A percentile compares a stretch with the other conserved stretches of the same genome.
Evolutionary conservation across 805 yeast genomes (phyloP).

Genomic region (Trichomonascus vanleenenianus): DNA sequence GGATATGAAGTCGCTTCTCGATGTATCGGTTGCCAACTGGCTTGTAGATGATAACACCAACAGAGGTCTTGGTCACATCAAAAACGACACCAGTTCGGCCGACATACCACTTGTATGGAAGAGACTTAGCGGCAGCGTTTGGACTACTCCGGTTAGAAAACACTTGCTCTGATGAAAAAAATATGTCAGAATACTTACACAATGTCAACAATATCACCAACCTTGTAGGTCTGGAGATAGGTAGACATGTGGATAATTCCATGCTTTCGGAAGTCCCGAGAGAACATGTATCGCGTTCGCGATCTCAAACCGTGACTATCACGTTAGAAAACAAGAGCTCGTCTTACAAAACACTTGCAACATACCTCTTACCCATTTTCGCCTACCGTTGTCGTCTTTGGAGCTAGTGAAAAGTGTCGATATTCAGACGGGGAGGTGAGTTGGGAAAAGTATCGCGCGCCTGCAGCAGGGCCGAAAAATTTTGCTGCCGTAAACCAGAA

Average conservation of each 20-base stretch:
- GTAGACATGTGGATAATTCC: conserved; percentile 92
- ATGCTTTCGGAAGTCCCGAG: conserved; percentile 98
- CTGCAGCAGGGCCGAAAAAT: no score
- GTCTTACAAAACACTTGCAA: no score
- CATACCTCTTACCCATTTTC: no score
- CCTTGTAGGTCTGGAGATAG: conserved; percentile 96
- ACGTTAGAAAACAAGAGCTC: no score
- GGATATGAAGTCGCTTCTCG: conserved; percentile 97
- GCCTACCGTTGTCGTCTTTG: no score
- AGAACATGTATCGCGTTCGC: conserved; percentile 99
- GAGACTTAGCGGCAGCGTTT: conserved; percentile 92
- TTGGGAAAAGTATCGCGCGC: no score
- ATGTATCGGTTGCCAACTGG: conserved; percentile 98
- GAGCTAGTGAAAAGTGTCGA: no score
- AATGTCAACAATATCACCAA: conserved; percentile 99
- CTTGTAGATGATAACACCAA: conserved; percentile 97
- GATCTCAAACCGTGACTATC: conserved; percentile 48
- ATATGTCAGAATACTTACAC: conserved; percentile 35
- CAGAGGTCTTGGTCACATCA: conserved; percentile 98
- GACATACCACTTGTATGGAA: conserved; percentile 99
- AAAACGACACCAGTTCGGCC: conserved; percentile 99
- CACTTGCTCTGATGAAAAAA: no score
- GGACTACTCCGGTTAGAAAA: background rate
- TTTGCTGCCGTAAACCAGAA: no score
- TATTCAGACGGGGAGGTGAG: no score